Evolutionary conservation across 1,284 basidiomycete species (phyloP).

Genomic region (Puccinia sorghi): DNA sequence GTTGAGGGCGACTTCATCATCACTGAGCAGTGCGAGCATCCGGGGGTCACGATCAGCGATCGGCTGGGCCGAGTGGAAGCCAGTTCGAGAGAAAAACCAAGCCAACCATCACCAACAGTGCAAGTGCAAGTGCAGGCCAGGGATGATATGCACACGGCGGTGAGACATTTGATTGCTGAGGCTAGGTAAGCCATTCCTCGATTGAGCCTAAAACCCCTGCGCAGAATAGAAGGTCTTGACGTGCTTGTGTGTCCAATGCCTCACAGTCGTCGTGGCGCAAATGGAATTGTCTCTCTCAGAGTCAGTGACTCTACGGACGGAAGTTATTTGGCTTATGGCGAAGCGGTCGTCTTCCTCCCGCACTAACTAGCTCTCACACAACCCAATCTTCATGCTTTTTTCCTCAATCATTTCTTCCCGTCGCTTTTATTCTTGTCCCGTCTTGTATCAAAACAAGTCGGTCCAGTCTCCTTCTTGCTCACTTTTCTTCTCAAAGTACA

Average conservation of each 20-base stretch:
- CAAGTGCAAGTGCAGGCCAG: too few species aligned
- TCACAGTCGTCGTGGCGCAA: constrained; percentile 29
- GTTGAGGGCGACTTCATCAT: constrained; percentile 30
- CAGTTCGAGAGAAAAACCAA: constrained; percentile 20
- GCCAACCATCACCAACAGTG: too few species aligned
- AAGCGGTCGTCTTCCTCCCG: constrained; percentile 26
- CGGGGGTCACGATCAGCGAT: constrained; percentile 3
- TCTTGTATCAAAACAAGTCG: too few species aligned
- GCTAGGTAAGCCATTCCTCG: constrained; percentile 30
- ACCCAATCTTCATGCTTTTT: too few species aligned
- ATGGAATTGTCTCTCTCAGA: constrained; percentile 44
- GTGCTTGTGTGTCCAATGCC: too few species aligned
- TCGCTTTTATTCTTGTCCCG: not conserved
- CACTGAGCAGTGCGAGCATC: constrained; percentile 25
- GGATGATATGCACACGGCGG: constrained; percentile 29
- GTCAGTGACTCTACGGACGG: constrained; percentile 29
- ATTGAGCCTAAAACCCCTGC: not conserved
- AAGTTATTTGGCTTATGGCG: constrained; percentile 35
- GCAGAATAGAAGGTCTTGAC: too few species aligned
- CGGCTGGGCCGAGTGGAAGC: constrained; percentile 30
- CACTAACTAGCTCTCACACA: too few species aligned
- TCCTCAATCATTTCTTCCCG: too few species aligned
- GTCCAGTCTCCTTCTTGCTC: not conserved
- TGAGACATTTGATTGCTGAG: constrained; percentile 37
- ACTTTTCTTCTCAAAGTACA: not conserved